Base-by-base conservation (phyloP, 768 basidiomycete species). In the Psilocybe sp. region DNA sequence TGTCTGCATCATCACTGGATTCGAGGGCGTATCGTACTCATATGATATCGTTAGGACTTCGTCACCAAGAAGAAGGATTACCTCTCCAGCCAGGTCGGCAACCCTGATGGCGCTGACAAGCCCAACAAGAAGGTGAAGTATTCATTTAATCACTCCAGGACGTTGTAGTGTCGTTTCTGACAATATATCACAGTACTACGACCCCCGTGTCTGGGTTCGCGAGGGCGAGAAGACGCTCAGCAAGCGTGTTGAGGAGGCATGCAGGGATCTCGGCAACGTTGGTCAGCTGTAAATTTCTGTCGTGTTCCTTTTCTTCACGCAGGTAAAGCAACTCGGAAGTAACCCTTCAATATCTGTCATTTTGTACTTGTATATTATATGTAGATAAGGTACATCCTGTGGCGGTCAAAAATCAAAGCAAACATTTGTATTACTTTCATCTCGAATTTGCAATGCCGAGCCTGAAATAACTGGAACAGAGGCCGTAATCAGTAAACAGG, bases 71-170 rank as follows among this genome's bases (percentile, higher is more conserved):
- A 91, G 82, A 82, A 85, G 60, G 96, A 80, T 53, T 98, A 97
- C 75, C 79, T 99, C 59, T 67, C 81, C 64, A 77, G 83, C 28
- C 96, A 99, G 68, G 92, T 98, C 55, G 96, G 96, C 44, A 98
- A 98, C 80, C 97, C 97, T 36, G 95, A 98, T 19, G 95, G 94
- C 40, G 68, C 84, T 16, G 95, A 98, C 74, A 96, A 96, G 79
- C 96, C 96, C 50, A 98, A 99, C 85, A 99, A 99, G 89, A 99
- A 98, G 84, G 87, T 85, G 48, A 16, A 64, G n/a, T n/a, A n/a
- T n/a, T n/a, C 8, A 15, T 20, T 38, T 8, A 1, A 11, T 38
- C 39, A 43, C 3, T 46, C 43, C 46, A 20, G 4, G 13, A 40
- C 18, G 18, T 31, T 8, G 20, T 11, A 2, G 12, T 28, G 16